Base-by-base conservation (phyloP, 208 protist species). In the Spongospora subterranea region DNA sequence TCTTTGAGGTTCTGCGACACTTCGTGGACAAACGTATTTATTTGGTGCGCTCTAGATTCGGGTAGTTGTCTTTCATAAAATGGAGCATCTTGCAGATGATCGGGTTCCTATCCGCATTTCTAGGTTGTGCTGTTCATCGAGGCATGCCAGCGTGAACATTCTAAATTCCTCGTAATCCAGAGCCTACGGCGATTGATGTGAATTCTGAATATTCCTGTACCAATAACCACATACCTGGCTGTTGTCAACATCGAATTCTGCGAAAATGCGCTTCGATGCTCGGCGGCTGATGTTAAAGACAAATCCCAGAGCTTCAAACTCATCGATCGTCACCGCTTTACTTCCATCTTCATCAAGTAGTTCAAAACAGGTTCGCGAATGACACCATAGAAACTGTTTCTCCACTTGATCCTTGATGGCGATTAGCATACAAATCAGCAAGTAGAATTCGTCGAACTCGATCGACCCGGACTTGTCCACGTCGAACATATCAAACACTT, bases 321-420 rank as follows among this genome's bases (percentile, higher is more conserved):
- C 50, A 6, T 60, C 50, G 24, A 60, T 60, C 50, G 50, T 29
- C 13, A 60, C 50, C 24, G 50, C 24, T 60, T 60, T 60, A 24
- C 50, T 60, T 6, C 50, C 50, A 60, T 60, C 50, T 60, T 60
- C 50, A 24, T 60, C 50, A 60, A 60, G 50, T 24, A 60, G 24
- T 60, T 60, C 50, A 60, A 60, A 60, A 60, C 50, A 60, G 24
- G 50, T 60, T 60, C 50, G 50, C 24, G 50, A 60, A 24, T 60
- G 50, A 60, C 50, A 60, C 50, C 50, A 60, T 60, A 60, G 50
- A 60, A 60, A 60, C 24, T 60, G 50, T 60, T 60, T 60, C 24
- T 60, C 50, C 13, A 60, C 50, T 24, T 60, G 50, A 24, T 60
- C 50, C 50, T 60, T 60, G 50, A 60, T 60, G 50, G 50, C 50